A percentile compares a stretch with the other conserved stretches of the same genome.
Evolutionary conservation across 2,329 filamentous ascomycete genomes (phyloP).

Genomic region (Calonectria henricotiae): DNA sequence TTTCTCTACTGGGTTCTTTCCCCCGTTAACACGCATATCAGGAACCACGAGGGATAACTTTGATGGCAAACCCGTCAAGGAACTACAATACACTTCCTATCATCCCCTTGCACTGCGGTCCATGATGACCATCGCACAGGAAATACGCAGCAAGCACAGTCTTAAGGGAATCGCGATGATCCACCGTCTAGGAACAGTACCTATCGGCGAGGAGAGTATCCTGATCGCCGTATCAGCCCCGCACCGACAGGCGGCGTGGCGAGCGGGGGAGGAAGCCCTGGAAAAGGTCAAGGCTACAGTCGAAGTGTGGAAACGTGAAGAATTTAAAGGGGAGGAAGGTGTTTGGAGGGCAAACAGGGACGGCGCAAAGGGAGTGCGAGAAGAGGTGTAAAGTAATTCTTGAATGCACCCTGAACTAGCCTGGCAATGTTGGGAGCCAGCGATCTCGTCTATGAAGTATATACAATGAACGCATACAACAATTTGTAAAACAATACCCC

Average conservation of each 20-base stretch:
- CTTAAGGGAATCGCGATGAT: conserved; percentile 84
- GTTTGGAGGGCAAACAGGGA: conserved; percentile 93
- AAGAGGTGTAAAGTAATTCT: conserved; percentile 50
- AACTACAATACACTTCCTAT: conserved; percentile 85
- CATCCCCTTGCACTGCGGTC: conserved; percentile 78
- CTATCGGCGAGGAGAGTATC: conserved; percentile 94
- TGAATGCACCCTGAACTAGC: not conserved
- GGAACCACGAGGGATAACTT: conserved; percentile 87
- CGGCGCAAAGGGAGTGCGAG: conserved; percentile 72
- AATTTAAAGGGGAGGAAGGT: conserved; percentile 84
- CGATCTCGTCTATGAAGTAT: not conserved
- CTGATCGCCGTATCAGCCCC: conserved; percentile 88
- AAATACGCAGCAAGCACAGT: conserved; percentile 73
- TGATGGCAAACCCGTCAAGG: conserved; percentile 78
- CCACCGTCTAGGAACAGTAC: conserved; percentile 88
- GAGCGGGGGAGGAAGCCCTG: conserved; percentile 89
- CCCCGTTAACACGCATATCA: conserved; percentile 53
- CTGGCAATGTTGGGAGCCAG: not conserved
- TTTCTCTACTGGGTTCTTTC: conserved; percentile 33
- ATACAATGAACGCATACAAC: conserved; percentile 10
- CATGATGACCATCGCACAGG: conserved; percentile 76
- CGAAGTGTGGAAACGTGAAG: conserved; percentile 97
- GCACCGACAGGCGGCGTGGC: conserved; percentile 89
- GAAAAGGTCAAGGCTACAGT: conserved; percentile 88
- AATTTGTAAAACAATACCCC: not conserved